Conservation (phyloP, 176 grass and related monocot genomes). For the Zoysia japonica region DNA sequence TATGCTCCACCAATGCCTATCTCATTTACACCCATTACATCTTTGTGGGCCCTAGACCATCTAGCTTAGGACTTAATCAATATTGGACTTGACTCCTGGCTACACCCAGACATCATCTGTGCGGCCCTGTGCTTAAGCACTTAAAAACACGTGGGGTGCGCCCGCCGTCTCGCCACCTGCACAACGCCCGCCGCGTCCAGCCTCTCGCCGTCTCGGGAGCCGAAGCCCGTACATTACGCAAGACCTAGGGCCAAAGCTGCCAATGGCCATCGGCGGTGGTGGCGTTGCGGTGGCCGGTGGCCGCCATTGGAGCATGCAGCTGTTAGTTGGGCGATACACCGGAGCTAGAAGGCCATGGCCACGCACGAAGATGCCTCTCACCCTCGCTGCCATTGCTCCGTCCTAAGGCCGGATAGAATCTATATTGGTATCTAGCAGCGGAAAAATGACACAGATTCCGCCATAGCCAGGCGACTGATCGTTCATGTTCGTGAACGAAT, state of each 20-base stretch:
- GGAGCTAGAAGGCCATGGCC: too few species aligned
- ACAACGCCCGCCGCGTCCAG: constrained; percentile 17
- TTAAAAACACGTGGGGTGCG: background rate
- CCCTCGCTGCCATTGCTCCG: too few species aligned
- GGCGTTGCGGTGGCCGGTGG: background rate
- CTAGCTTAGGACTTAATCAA: background rate
- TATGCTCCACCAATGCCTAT: background rate
- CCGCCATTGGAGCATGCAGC: constrained; percentile 24
- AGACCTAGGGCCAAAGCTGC: constrained; percentile 22
- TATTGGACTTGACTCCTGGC: constrained; percentile 20
- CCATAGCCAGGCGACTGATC: too few species aligned
- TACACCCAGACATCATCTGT: background rate
- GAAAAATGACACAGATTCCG: too few species aligned
- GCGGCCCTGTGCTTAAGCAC: background rate
- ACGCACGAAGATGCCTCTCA: too few species aligned
- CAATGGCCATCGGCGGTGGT: constrained; percentile 37
- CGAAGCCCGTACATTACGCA: background rate
- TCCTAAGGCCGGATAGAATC: too few species aligned
- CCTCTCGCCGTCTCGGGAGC: background rate
- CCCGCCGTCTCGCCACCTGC: background rate
- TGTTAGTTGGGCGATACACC: background rate
- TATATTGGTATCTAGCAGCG: too few species aligned
- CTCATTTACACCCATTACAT: background rate
- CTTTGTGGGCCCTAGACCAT: background rate
- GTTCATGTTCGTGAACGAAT: too few species aligned